phyloP scores from a whole-genome alignment of 2,329 filamentous ascomycete species.

The Aspergillus uvarum region DNA sequence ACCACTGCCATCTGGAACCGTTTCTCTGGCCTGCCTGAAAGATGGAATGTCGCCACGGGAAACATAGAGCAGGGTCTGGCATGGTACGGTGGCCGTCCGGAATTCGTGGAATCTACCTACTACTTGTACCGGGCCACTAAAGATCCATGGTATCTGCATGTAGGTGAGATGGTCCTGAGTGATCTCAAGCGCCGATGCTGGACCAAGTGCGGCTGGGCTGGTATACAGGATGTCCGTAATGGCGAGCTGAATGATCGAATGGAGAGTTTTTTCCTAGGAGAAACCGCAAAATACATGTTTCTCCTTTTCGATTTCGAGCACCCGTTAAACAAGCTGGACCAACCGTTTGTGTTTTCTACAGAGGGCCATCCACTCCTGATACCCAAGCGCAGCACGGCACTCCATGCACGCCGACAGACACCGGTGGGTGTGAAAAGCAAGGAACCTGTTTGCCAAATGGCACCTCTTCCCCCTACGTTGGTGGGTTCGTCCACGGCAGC shows the following conservation, averaged over 20 bases:
- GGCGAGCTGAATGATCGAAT: constrained; percentile 91
- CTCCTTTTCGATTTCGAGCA: constrained; percentile 83
- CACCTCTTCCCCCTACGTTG: constrained; percentile 61
- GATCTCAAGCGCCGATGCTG: constrained; percentile 88
- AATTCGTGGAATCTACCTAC: constrained; percentile 96
- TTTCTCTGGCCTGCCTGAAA: constrained; percentile 88
- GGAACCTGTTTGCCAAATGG: constrained; percentile 64
- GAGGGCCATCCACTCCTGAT: constrained; percentile 93
- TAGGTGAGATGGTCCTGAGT: constrained; percentile 89
- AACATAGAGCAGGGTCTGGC: constrained; percentile 81
- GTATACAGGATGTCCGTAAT: constrained; percentile 75
- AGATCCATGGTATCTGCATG: constrained; percentile 94
- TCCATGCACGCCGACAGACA: constrained; percentile 11
- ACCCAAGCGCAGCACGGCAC: constrained; percentile 51
- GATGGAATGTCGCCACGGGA: constrained; percentile 84
- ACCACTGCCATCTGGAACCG: constrained; percentile 93
- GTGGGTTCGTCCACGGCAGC: constrained; percentile 78
- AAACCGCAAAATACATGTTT: constrained; percentile 95
- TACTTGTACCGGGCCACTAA: constrained; percentile 91
- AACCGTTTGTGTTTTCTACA: constrained; percentile 88
- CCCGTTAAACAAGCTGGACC: constrained; percentile 82
- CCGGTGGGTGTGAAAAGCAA: constrained; percentile 13
- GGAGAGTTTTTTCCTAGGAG: constrained; percentile 98
- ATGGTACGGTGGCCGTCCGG: constrained; percentile 94
- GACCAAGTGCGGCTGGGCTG: constrained; percentile 90